Base-by-base conservation (phyloP, 305 asterid genomes). In the Rubia peregrina region DNA sequence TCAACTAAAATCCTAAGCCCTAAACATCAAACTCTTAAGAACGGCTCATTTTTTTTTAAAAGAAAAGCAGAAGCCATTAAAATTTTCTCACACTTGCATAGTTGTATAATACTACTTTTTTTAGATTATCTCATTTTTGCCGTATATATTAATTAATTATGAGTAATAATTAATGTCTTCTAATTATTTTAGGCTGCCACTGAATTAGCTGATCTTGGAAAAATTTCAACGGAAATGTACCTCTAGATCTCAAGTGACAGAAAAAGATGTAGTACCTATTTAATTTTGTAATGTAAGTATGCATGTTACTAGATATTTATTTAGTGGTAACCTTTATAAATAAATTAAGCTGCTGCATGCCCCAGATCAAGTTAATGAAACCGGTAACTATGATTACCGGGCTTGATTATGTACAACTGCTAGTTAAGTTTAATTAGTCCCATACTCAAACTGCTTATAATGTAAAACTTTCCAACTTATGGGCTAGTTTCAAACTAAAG, bases 151-250 rank as follows among this genome's bases (percentile, higher is more conserved):
- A n/a, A n/a, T n/a, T n/a, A n/a, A n/a, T n/a, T n/a, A n/a, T n/a
- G n/a, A n/a, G n/a, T n/a, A 30, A n/a, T 10, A 30, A 0, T 41
- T 48, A 13, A 3, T 48, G 14, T 48, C 55, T 48, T 48, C 19
- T 48, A 13, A 13, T 48, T 48, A 14, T 48, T 48, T 22, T 65
- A 72, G 76, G 76, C 33, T 72, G 24, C 69, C 76, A 38, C 65
- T 72, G n/a, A n/a, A n/a, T 63, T 48, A 64, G 42, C n/a, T 33
- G 61, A 42, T 19, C 4, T 17, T 57, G 61, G 51, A 63, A 19
- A 48, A 48, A 9, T 33, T 30, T 24, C 12, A 61, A n/a, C 61
- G 30, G 55, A 41, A 48, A 17, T 14, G 11, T 9, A 19, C 51
- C 40, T 43, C 49, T 62, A 30, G 53, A 40, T 21, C 21, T 19